Percentiles rank a stretch among this genome's conserved stretches.
phyloP scores from a whole-genome alignment of 1,284 basidiomycete genomes.

The Tilletiaria anomala region DNA sequence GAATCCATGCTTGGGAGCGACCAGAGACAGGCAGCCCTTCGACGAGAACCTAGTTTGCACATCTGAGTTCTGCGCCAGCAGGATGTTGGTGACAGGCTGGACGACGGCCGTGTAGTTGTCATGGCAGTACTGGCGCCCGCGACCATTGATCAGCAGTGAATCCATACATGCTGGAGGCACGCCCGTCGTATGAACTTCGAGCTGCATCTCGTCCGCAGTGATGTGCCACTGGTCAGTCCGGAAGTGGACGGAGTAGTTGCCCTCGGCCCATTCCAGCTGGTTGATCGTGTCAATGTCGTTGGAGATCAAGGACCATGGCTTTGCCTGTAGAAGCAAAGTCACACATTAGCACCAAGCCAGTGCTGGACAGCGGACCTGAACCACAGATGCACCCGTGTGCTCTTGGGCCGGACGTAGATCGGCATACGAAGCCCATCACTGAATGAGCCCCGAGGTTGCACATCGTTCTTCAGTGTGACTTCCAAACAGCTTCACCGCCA shows the following conservation, averaged over 20 bases:
- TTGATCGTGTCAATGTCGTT: constrained; percentile 6
- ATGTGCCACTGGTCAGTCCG: constrained; percentile 20
- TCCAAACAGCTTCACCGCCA: too few relatives aligned
- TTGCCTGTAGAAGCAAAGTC: too few relatives aligned
- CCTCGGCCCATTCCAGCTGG: constrained; percentile 17
- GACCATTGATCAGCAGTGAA: constrained; percentile 16
- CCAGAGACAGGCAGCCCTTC: constrained; percentile 18
- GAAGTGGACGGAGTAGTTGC: constrained; percentile 10
- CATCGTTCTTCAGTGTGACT: too few relatives aligned
- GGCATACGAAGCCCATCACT: constrained; percentile 5
- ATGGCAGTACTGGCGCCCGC: constrained; percentile 15
- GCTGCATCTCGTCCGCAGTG: constrained; percentile 14
- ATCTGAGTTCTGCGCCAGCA: constrained; percentile 10
- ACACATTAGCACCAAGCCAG: too few relatives aligned
- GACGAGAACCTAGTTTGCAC: constrained; percentile 13
- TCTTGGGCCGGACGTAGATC: constrained; percentile 15
- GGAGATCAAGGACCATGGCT: constrained; percentile 15
- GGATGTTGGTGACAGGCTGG: constrained; percentile 5
- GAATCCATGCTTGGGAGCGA: constrained; percentile 12
- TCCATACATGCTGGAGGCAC: constrained; percentile 20
- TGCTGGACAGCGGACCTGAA: too few relatives aligned
- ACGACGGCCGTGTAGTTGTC: constrained; percentile 3
- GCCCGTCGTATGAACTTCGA: constrained; percentile 15
- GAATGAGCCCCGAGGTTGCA: not conserved
- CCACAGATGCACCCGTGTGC: too few relatives aligned